These are phyloP conservation scores for Epichloe aotearoae DNA, from an alignment of 2,329 filamentous ascomycete genomes.

Conservation along the genomic window DNA sequence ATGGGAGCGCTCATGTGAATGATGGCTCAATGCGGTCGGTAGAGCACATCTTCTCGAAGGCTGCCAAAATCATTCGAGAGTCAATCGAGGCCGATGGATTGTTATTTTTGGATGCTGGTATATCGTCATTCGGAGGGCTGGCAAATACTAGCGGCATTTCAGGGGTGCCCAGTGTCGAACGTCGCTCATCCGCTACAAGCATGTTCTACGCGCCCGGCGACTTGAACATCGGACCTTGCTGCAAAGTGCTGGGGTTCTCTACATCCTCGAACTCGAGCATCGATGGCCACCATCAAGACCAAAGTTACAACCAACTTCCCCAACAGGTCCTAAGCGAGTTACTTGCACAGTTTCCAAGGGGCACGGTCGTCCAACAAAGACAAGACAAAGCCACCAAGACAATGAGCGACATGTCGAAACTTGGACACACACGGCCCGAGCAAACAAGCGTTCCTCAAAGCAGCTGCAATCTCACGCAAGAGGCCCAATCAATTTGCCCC, in stretches of 20 bases:
- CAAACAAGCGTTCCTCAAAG: not conserved
- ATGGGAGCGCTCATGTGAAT: not conserved
- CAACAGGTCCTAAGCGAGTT: constrained; percentile 2
- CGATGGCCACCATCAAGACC: constrained; percentile 13
- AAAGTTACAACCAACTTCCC: constrained; percentile 1
- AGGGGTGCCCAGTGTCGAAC: not conserved
- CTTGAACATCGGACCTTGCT: constrained; percentile 7
- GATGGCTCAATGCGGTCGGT: constrained; percentile 1
- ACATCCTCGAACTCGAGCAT: constrained; percentile 21
- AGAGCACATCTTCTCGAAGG: constrained; percentile 26
- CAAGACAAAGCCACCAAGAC: not conserved
- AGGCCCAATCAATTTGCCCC: not conserved
- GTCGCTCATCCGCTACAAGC: constrained; percentile 1
- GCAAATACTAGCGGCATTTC: not conserved
- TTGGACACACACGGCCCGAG: not conserved
- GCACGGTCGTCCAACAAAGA: constrained; percentile 1
- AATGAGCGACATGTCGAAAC: not conserved
- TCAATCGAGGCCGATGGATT: constrained; percentile 27
- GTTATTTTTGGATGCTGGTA: constrained; percentile 20
- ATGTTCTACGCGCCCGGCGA: constrained; percentile 1
- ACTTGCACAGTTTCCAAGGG: constrained; percentile 1
- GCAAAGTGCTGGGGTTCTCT: constrained; percentile 26
- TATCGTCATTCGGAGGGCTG: constrained; percentile 12
- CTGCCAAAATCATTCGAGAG: constrained; percentile 29
- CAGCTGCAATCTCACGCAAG: not conserved